These are phyloP conservation scores for Podospora pseudocomata DNA, from an alignment of 495 filamentous ascomycete species.

Conservation along the genomic window DNA sequence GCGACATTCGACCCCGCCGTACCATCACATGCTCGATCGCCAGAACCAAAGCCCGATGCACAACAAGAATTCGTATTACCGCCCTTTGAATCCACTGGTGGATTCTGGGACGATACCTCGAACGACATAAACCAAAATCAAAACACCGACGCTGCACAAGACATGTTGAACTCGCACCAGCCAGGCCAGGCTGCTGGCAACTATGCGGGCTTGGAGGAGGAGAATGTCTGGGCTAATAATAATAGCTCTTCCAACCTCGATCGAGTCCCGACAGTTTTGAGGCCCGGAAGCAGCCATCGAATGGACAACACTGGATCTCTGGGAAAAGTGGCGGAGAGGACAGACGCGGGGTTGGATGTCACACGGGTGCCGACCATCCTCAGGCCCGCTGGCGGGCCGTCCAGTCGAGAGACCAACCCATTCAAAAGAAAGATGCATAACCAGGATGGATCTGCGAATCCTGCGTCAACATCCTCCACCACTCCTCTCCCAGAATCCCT, in stretches of 20 bases:
- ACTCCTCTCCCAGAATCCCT: constrained; percentile 24
- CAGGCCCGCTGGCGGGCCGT: constrained; percentile 32
- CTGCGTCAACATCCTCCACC: constrained; percentile 7
- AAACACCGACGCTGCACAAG: neutral
- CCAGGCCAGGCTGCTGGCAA: constrained; percentile 24
- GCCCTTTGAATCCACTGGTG: constrained; percentile 26
- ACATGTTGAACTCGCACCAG: constrained; percentile 30
- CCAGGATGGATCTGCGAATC: neutral
- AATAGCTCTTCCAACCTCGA: constrained; percentile 13
- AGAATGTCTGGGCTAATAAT: constrained; percentile 27
- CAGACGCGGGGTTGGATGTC: constrained; percentile 16
- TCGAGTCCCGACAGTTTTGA: constrained; percentile 22
- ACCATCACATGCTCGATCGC: constrained; percentile 28
- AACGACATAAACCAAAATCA: constrained; percentile 2
- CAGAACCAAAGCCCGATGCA: neutral
- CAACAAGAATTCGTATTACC: constrained; percentile 28
- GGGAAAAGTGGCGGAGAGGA: constrained; percentile 15
- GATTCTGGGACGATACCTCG: constrained; percentile 32
- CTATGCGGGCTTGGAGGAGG: constrained; percentile 20
- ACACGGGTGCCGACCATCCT: constrained; percentile 33
- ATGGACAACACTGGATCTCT: neutral
- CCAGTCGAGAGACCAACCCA: constrained; percentile 49
- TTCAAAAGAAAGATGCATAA: constrained; percentile 45
- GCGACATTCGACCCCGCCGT: constrained; percentile 29
- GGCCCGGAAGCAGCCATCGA: constrained; percentile 23